Percentiles rank a stretch among this genome's conserved stretches.
Conservation (phyloP, 169 alveolate genomes). For the Neospora caninum region DNA sequence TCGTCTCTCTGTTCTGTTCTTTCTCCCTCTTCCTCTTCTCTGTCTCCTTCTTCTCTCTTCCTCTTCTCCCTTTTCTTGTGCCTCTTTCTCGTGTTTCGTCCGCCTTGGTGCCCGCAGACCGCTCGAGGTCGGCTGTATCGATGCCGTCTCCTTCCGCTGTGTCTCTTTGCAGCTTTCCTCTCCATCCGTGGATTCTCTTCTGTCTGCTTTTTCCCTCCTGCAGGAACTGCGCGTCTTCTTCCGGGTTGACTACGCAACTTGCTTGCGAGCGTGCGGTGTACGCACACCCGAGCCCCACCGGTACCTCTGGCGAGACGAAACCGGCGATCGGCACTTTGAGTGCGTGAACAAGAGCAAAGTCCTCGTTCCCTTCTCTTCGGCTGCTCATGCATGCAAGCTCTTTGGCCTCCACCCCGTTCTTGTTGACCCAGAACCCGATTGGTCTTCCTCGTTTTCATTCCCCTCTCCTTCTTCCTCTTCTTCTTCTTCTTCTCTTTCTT, state of each 20-base stretch:
- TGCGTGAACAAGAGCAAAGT: constrained; percentile 77
- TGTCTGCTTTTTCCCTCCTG: background rate
- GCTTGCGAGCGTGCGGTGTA: background rate
- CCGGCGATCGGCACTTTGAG: background rate
- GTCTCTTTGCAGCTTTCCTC: background rate
- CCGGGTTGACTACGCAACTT: background rate
- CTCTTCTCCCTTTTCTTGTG: background rate
- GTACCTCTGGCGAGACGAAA: background rate
- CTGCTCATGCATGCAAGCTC: constrained; percentile 78
- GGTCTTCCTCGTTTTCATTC: constrained; percentile 1
- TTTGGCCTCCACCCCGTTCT: constrained; percentile 77
- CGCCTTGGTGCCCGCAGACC: background rate
- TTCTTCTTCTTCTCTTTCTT: background rate
- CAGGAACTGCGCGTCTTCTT: constrained; percentile 40
- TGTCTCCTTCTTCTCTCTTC: background rate
- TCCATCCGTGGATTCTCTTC: background rate
- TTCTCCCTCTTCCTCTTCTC: background rate
- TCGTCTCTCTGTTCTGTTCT: too few species aligned
- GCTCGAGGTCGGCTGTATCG: too few species aligned
- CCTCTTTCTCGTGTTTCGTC: too few species aligned
- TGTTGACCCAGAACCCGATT: constrained; percentile 78
- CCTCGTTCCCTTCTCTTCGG: constrained; percentile 77
- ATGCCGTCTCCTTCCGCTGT: too few species aligned
- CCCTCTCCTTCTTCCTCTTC: background rate
- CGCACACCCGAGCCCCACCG: background rate